Conservation (phyloP, 1,284 basidiomycete genomes). For the Pseudozyma sp. region DNA sequence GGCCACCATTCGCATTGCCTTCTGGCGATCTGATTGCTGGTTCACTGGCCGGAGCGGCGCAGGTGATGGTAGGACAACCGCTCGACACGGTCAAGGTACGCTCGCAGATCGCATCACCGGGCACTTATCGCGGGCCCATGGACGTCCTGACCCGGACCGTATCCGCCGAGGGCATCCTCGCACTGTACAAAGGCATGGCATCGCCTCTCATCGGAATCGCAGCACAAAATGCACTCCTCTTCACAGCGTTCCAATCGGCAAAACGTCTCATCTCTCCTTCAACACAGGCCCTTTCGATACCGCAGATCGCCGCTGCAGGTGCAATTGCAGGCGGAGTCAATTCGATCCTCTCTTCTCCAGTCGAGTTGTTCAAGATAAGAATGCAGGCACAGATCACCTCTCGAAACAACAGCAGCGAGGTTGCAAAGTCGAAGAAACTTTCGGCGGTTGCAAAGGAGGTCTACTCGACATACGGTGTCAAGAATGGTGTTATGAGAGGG, state of each 20-base stretch:
- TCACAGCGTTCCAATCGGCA: constrained; percentile 86
- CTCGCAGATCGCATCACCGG: constrained; percentile 45
- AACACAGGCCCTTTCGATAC: constrained; percentile 82
- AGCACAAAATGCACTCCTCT: constrained; percentile 93
- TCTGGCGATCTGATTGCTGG: constrained; percentile 53
- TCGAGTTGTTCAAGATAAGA: constrained; percentile 81
- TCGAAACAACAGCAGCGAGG: constrained; percentile 38
- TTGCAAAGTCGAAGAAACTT: constrained; percentile 78
- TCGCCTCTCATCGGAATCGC: constrained; percentile 93
- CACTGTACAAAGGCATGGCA: constrained; percentile 75
- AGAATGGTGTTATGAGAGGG: constrained; percentile 90
- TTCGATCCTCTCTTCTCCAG: constrained; percentile 78
- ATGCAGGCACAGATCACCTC: constrained; percentile 91
- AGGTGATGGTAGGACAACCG: constrained; percentile 59
- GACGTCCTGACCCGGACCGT: constrained; percentile 49
- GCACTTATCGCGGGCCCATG: constrained; percentile 50
- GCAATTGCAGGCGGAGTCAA: constrained; percentile 91
- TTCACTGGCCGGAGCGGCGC: constrained; percentile 51
- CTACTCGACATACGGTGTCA: constrained; percentile 85
- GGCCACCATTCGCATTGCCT: constrained; percentile 55
- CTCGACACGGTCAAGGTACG: constrained; percentile 58
- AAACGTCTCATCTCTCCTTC: constrained; percentile 83
- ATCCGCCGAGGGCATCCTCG: constrained; percentile 39
- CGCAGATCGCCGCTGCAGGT: constrained; percentile 85
- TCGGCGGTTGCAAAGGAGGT: constrained; percentile 79